Percentiles rank a stretch among this genome's conserved stretches.
phyloP scores from a whole-genome alignment of 202 grass and related monocot species.

The Bolboschoenoplectus hybrid region DNA sequence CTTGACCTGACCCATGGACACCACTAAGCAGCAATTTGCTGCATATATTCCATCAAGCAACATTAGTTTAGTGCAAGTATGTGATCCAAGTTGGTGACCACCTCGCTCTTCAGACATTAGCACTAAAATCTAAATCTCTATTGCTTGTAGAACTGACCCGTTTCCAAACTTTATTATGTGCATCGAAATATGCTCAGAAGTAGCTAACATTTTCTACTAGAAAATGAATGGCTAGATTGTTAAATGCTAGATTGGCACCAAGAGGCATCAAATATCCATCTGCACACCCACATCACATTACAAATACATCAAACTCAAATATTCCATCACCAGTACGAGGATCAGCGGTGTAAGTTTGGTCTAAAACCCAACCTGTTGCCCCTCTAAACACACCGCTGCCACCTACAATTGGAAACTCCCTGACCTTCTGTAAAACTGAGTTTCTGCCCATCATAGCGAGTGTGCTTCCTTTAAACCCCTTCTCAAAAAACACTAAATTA shows the following conservation, averaged over 20 bases:
- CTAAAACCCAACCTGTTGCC: slow-evolving; percentile 50
- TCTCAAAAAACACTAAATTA: slow-evolving; percentile 64
- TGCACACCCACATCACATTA: slow-evolving; percentile 9
- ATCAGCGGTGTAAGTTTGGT: slow-evolving; percentile 44
- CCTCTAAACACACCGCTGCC: slow-evolving; percentile 57
- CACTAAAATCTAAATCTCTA: neutral
- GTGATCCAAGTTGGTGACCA: neutral
- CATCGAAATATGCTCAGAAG: neutral
- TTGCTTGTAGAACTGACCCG: neutral
- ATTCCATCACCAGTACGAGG: slow-evolving; percentile 55
- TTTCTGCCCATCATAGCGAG: slow-evolving; percentile 52
- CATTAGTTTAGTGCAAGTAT: neutral
- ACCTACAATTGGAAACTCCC: slow-evolving; percentile 66
- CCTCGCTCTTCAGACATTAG: slow-evolving; percentile 5
- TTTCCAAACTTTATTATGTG: neutral
- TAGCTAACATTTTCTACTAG: neutral
- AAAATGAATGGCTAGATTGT: neutral
- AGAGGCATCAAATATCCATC: slow-evolving; percentile 16
- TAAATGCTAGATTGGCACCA: slow-evolving; percentile 4
- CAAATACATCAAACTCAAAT: slow-evolving; percentile 35
- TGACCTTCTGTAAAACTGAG: slow-evolving; percentile 40
- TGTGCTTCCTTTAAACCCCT: slow-evolving; percentile 65
- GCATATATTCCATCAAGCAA: neutral
- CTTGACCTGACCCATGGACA: neutral
- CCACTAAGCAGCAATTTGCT: neutral